phyloP scores from a whole-genome alignment of 2,329 filamentous ascomycete genomes.

The Paracoccidioides brasiliensis region DNA sequence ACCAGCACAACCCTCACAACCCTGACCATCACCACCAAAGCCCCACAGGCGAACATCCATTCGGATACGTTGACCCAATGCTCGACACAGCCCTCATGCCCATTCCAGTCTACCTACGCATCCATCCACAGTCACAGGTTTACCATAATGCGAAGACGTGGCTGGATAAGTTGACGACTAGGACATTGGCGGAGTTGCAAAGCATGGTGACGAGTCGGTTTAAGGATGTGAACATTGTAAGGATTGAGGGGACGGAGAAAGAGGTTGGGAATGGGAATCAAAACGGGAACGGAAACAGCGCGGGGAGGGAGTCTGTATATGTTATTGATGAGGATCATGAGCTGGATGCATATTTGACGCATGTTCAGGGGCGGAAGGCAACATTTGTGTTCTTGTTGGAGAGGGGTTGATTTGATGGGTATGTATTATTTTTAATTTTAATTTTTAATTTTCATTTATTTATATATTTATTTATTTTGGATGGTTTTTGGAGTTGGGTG shows the following conservation, averaged over 20 bases:
- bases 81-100: slow-evolving; percentile 22
- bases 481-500: too few species aligned
- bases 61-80: slow-evolving; percentile 27
- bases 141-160: slow-evolving; percentile 39
- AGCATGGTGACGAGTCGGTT: slow-evolving; percentile 49
- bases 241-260: slow-evolving; percentile 54
- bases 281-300: not conserved
- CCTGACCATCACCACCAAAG: not conserved
- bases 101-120: slow-evolving; percentile 55
- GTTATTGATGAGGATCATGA: slow-evolving; percentile 57
- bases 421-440: too few species aligned
- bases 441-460: not conserved
- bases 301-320: slow-evolving; percentile 5
- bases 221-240: slow-evolving; percentile 44
- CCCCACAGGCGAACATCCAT: slow-evolving; percentile 22
- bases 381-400: slow-evolving; percentile 35
- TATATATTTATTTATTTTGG: not conserved
- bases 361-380: slow-evolving; percentile 44
- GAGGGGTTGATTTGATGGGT: not conserved
- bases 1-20: not conserved
- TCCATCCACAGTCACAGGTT: slow-evolving; percentile 51
- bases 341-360: slow-evolving; percentile 56
- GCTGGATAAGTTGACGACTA: slow-evolving; percentile 49
- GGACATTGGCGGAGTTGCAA: slow-evolving; percentile 50
- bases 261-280: slow-evolving; percentile 35